Evolutionary conservation across 2,329 filamentous ascomycete species (phyloP).

Genomic region (Fusarium sulawesiense): DNA sequence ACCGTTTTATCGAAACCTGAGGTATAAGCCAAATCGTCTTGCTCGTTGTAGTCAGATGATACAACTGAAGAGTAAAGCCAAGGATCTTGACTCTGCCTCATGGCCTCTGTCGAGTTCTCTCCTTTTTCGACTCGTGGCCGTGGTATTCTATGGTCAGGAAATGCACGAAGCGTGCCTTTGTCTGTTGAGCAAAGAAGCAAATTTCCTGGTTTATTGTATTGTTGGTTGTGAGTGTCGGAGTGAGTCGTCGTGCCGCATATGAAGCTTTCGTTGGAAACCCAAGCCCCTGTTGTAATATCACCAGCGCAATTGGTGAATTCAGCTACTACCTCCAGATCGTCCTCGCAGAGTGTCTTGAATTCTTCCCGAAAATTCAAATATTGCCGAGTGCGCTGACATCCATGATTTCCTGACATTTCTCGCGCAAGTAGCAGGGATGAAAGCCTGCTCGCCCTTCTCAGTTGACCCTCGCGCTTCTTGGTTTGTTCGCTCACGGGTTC

Average conservation of each 20-base stretch:
- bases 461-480: conserved; percentile 18
- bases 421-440: conserved; percentile 60
- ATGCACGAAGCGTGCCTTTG: conserved; percentile 60
- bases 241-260: conserved; percentile 72
- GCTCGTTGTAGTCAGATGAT: conserved; percentile 66
- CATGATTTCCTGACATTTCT: conserved; percentile 60
- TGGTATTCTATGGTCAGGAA: conserved; percentile 67
- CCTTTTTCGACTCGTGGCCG: conserved; percentile 64
- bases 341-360: conserved; percentile 61
- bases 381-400: conserved; percentile 55
- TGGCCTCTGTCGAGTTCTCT: conserved; percentile 66
- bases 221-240: conserved; percentile 71
- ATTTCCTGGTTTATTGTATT: conserved; percentile 75
- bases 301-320: conserved; percentile 72
- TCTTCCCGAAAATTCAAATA: conserved; percentile 60
- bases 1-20: conserved; percentile 72
- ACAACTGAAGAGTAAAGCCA: conserved; percentile 75
- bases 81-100: conserved; percentile 68
- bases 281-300: conserved; percentile 68
- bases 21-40: conserved; percentile 63
- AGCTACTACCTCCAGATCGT: conserved; percentile 61
- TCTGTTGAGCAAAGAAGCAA: conserved; percentile 65
- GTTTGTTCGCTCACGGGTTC: conserved; percentile 20
- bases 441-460: conserved; percentile 44
- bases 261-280: conserved; percentile 65